These are phyloP conservation scores for Diaporthe vaccinii DNA, from an alignment of 2,329 filamentous ascomycete genomes.

Conservation along the genomic window DNA sequence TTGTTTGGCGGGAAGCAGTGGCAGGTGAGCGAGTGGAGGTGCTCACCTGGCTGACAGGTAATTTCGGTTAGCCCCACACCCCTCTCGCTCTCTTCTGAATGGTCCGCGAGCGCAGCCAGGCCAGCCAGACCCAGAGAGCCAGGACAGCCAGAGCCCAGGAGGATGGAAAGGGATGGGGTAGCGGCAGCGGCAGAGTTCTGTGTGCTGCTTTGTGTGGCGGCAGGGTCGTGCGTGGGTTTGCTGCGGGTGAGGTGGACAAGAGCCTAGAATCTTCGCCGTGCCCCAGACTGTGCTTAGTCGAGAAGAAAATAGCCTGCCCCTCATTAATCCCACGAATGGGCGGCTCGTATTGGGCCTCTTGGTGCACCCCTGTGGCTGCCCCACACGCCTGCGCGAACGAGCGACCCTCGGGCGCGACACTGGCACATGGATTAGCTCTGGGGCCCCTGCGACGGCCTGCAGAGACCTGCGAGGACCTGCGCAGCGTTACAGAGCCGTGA, in stretches of 20 bases:
- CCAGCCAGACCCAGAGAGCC: not conserved
- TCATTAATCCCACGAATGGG: conserved; percentile 33
- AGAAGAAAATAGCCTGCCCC: conserved; percentile 7
- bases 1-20: conserved; percentile 28
- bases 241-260: conserved; percentile 8
- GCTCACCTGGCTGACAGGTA: conserved; percentile 28
- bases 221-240: not conserved
- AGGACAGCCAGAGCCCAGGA: conserved; percentile 18
- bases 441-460: conserved; percentile 6
- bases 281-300: conserved; percentile 20
- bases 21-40: conserved; percentile 12
- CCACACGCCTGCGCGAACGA: conserved; percentile 15
- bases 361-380: not conserved
- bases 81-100: not conserved
- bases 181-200: not conserved
- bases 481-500: conserved; percentile 37
- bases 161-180: conserved; percentile 22
- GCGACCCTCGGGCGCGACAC: conserved; percentile 24
- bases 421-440: conserved; percentile 30
- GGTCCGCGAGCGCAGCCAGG: conserved; percentile 6
- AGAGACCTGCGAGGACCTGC: conserved; percentile 27
- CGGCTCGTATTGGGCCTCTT: not conserved
- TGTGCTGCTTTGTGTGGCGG: not conserved
- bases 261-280: conserved; percentile 38
- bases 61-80: conserved; percentile 2